A percentile compares a stretch with the other conserved stretches of the same genome.
These are phyloP conservation scores for Leccinellum albellum DNA, from an alignment of 768 basidiomycete species.

Conservation along the genomic window DNA sequence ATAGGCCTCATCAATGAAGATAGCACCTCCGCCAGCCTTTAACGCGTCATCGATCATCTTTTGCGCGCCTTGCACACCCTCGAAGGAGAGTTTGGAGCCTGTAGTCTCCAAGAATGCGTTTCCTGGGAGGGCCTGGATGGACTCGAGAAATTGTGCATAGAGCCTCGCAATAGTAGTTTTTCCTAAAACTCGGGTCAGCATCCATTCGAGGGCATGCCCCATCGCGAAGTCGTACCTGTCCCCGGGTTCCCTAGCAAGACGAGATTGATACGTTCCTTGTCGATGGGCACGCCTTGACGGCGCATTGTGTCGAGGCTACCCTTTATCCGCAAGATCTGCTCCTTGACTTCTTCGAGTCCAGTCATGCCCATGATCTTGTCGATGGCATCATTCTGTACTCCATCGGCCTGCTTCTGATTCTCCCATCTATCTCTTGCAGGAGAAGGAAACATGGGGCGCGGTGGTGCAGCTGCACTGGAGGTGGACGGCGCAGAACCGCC, in stretches of 20 bases:
- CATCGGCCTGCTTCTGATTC: constrained; percentile 52
- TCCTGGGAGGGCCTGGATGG: constrained; percentile 52
- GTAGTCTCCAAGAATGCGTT: constrained; percentile 58
- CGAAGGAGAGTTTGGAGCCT: constrained; percentile 55
- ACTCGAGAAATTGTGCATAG: constrained; percentile 62
- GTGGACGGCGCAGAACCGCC: neutral
- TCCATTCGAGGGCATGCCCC: neutral
- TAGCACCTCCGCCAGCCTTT: constrained; percentile 56
- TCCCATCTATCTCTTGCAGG: constrained; percentile 50
- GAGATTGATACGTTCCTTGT: constrained; percentile 58
- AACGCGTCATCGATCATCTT: constrained; percentile 49
- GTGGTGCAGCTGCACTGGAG: constrained; percentile 3
- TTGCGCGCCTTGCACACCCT: constrained; percentile 52
- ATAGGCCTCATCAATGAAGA: constrained; percentile 76
- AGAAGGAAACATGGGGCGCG: constrained; percentile 26
- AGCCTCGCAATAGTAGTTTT: constrained; percentile 69
- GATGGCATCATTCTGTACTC: constrained; percentile 49
- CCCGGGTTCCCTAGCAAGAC: constrained; percentile 69
- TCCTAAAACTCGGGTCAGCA: constrained; percentile 34
- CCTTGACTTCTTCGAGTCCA: constrained; percentile 65
- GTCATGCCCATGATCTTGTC: constrained; percentile 69
- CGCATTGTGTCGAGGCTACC: constrained; percentile 50
- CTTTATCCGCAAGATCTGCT: constrained; percentile 54
- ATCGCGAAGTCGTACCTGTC: constrained; percentile 46
- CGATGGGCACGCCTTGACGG: constrained; percentile 52